phyloP scores from a whole-genome alignment of 2,329 filamentous ascomycete species.

The Verticillium nonalfalfae region DNA sequence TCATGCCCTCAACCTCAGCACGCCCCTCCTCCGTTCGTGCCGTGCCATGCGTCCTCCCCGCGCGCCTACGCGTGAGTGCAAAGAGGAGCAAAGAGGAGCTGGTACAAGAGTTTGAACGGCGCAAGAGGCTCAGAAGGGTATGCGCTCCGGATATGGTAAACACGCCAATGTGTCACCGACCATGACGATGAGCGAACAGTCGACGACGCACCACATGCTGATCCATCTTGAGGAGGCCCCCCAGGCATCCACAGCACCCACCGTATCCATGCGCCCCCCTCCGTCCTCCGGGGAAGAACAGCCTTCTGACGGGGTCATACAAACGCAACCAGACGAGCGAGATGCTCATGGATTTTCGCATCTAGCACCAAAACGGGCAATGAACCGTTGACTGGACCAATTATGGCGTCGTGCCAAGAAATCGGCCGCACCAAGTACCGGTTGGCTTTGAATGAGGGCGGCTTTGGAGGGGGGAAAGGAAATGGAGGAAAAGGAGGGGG shows the following conservation, averaged over 20 bases:
- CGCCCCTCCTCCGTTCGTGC: no score
- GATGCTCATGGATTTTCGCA: constrained; percentile 4
- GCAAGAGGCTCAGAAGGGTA: neutral
- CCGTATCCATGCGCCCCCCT: no score
- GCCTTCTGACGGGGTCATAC: neutral
- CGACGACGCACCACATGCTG: neutral
- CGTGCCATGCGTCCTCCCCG: neutral
- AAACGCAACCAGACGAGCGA: neutral
- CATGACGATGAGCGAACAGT: neutral
- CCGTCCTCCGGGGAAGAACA: neutral
- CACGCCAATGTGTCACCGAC: neutral
- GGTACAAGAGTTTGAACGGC: neutral
- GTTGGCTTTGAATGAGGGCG: neutral
- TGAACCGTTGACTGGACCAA: constrained; percentile 7
- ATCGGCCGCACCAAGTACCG: constrained; percentile 8
- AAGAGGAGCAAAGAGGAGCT: neutral
- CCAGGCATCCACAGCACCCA: neutral
- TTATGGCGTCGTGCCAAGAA: constrained; percentile 6
- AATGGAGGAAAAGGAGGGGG: no score
- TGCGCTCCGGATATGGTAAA: neutral
- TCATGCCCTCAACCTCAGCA: neutral
- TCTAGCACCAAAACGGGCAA: constrained; percentile 10
- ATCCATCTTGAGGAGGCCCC: neutral
- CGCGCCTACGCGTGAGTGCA: neutral
- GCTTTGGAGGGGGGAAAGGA: neutral